phyloP scores from a whole-genome alignment of 2,329 filamentous ascomycete species.

The Capronia coronata region DNA sequence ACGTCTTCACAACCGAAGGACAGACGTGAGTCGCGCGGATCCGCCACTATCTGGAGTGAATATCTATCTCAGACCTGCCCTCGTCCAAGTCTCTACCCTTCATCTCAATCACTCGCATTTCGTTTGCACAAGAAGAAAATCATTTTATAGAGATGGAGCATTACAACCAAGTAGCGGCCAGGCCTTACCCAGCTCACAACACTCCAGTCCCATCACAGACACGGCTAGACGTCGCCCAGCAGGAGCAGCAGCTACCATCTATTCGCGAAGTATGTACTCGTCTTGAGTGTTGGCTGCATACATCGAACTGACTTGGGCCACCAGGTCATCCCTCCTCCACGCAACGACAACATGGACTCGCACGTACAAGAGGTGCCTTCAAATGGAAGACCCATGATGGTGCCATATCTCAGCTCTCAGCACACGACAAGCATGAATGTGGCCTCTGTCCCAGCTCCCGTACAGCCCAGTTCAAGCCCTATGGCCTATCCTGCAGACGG shows the following conservation, averaged over 20 bases:
- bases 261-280: constrained; percentile 15
- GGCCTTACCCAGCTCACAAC: constrained; percentile 13
- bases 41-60: constrained; percentile 11
- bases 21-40: constrained; percentile 4
- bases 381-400: constrained; percentile 10
- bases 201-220: constrained; percentile 5
- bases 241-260: constrained; percentile 20
- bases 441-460: constrained; percentile 11
- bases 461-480: constrained; percentile 13
- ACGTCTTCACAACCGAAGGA: constrained; percentile 2
- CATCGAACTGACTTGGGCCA: constrained; percentile 2
- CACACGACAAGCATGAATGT: constrained; percentile 15
- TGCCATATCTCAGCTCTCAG: constrained; percentile 19
- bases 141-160: constrained; percentile 8
- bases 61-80: constrained; percentile 18
- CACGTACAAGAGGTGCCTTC: constrained; percentile 11
- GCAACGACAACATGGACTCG: constrained; percentile 9
- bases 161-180: constrained; percentile 11
- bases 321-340: constrained; percentile 18
- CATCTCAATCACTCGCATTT: constrained; percentile 4
- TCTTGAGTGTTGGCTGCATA: too few relatives aligned
- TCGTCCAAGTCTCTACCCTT: neutral
- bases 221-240: constrained; percentile 4
- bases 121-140: constrained; percentile 6
- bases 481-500: constrained; percentile 9